Conservation (phyloP, 1,284 basidiomycete genomes). For the Boletus smithii region DNA sequence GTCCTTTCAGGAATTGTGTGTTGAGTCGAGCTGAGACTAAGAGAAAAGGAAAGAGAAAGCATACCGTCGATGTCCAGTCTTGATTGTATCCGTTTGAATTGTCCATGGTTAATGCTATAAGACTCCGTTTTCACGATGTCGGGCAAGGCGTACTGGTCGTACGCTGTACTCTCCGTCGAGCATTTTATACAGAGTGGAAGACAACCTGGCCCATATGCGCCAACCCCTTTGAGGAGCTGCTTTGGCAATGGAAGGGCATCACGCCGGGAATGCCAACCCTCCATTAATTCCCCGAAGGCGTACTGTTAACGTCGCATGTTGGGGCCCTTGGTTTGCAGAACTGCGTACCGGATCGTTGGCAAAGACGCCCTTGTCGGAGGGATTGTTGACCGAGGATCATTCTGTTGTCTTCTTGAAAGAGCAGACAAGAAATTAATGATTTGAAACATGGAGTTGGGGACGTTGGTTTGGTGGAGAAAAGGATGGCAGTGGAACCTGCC, state of each 20-base stretch:
- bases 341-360: conserved; percentile 7
- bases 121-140: neutral
- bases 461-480: neutral
- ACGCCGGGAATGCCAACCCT: neutral
- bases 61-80: conserved; percentile 4
- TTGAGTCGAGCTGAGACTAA: neutral
- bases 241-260: neutral
- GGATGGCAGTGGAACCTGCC: no score
- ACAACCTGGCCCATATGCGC: neutral
- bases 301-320: neutral
- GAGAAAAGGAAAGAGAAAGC: neutral
- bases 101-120: neutral
- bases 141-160: neutral
- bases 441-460: neutral
- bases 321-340: neutral
- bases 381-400: neutral
- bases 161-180: neutral
- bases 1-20: conserved; percentile 1
- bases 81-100: neutral
- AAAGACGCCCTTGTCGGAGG: neutral
- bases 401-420: conserved; percentile 1
- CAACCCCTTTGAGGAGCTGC: neutral
- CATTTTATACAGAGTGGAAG: conserved; percentile 13
- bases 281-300: conserved; percentile 2
- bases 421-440: neutral